These are phyloP conservation scores for Apiospora arundinis DNA, from an alignment of 2,329 filamentous ascomycete species.

Conservation along the genomic window DNA sequence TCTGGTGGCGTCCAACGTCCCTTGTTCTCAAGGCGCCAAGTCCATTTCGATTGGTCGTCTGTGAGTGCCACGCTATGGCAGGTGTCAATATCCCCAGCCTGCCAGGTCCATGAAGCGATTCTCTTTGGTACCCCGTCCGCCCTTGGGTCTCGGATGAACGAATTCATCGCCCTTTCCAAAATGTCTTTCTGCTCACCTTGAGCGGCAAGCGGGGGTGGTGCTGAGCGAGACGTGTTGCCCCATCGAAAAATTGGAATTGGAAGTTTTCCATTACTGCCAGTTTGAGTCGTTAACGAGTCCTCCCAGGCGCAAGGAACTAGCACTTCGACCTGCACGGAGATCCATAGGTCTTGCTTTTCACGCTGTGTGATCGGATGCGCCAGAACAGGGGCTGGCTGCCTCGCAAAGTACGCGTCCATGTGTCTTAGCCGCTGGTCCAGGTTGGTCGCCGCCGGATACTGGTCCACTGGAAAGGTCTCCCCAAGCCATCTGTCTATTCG, in stretches of 20 bases:
- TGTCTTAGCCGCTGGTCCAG: background rate
- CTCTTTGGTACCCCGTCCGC: background rate
- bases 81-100: background rate
- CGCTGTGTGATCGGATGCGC: background rate
- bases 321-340: background rate
- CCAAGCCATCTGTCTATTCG: background rate
- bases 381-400: background rate
- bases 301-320: background rate
- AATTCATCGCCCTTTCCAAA: no score
- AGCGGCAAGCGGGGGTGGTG: no score
- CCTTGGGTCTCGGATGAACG: no score
- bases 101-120: background rate
- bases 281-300: rapidly evolving
- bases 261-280: background rate
- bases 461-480: background rate
- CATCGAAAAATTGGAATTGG: no score
- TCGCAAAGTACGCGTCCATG: background rate
- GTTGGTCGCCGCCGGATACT: background rate
- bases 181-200: no score
- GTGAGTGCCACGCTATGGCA: background rate
- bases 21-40: background rate
- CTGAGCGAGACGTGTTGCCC: no score
- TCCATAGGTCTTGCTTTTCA: background rate
- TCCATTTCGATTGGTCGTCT: background rate
- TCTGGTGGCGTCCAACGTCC: background rate